phyloP scores from a whole-genome alignment of 148 eudicot species.

The Chenopodium quinoa region DNA sequence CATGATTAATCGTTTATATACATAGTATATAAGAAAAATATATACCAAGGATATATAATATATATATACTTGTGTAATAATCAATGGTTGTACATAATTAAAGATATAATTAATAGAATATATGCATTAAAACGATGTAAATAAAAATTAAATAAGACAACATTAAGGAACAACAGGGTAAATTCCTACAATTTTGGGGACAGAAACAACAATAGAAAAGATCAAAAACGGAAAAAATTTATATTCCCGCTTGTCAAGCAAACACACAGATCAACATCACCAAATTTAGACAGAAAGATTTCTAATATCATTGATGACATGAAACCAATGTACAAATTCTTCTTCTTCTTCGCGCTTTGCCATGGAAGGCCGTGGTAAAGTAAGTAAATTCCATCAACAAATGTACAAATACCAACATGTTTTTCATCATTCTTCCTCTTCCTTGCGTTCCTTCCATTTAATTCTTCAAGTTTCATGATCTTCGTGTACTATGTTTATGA shows the following conservation, averaged over 20 bases:
- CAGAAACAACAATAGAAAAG: constrained; percentile 9
- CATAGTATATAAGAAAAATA: too few relatives aligned
- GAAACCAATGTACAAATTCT: background rate
- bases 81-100: too few relatives aligned
- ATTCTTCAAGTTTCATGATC: background rate
- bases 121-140: too few relatives aligned
- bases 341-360: constrained; percentile 9
- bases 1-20: too few relatives aligned
- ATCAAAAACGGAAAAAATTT: background rate
- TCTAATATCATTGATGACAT: constrained; percentile 1
- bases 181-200: constrained; percentile 11
- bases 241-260: constrained; percentile 8
- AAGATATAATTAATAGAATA: too few relatives aligned
- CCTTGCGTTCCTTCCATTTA: background rate
- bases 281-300: constrained; percentile 5
- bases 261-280: background rate
- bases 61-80: too few relatives aligned
- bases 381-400: constrained; percentile 11
- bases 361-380: constrained; percentile 28
- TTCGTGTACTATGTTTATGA: too few relatives aligned
- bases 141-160: too few relatives aligned
- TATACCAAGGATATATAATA: too few relatives aligned
- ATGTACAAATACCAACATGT: background rate
- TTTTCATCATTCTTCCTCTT: background rate
- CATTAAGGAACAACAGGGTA: too few relatives aligned